A percentile compares a stretch with the other conserved stretches of the same genome.
Conservation (phyloP, 139 green algal species). For the Raphidocelis subcapitata region DNA sequence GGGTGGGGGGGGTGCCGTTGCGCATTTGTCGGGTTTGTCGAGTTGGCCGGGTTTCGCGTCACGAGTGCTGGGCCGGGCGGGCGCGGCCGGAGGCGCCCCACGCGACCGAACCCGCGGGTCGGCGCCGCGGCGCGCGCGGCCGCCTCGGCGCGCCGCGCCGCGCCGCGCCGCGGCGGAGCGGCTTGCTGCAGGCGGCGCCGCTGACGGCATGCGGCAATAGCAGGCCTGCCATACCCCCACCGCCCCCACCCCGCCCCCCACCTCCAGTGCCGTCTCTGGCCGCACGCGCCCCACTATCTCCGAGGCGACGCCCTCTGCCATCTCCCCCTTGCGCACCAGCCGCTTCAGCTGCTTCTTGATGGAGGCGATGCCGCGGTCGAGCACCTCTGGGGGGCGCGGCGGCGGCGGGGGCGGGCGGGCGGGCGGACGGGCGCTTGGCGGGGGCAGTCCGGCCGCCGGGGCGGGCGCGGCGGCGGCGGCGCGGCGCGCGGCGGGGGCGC, state of each 20-base stretch:
- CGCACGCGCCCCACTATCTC: conserved; percentile 21
- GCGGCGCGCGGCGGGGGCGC: neutral
- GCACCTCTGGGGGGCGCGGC: neutral
- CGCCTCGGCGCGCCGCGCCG: no score
- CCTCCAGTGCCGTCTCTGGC: conserved; percentile 17
- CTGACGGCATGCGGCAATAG: no score
- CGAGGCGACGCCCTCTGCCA: conserved; percentile 21
- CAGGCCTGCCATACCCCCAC: no score
- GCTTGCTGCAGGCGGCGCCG: no score
- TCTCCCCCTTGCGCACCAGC: conserved; percentile 29
- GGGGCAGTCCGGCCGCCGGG: neutral
- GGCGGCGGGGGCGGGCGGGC: neutral
- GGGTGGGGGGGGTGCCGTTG: neutral
- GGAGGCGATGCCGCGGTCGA: conserved; percentile 26
- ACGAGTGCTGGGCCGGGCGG: neutral
- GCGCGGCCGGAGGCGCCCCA: neutral
- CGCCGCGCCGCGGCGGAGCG: no score
- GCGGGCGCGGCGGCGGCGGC: neutral
- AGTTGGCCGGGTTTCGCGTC: neutral
- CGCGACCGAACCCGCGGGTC: no score
- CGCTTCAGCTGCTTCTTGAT: conserved; percentile 32
- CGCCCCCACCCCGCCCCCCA: neutral
- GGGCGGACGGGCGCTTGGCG: conserved; percentile 20
- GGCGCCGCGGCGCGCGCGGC: no score
- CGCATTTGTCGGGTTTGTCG: no score